phyloP scores from a whole-genome alignment of 805 yeast genomes.

The Candida insectorum region DNA sequence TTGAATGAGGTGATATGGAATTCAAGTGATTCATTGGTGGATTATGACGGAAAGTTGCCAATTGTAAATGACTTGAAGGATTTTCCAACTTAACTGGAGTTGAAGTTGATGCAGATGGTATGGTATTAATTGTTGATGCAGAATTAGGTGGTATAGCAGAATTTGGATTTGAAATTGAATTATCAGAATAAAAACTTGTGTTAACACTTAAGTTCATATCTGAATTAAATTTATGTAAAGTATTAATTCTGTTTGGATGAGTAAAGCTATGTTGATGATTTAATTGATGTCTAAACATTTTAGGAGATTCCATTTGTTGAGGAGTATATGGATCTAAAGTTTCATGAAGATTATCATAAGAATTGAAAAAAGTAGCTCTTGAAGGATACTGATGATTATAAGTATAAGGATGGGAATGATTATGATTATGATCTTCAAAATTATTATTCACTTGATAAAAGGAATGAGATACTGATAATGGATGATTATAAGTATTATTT shows the following conservation, averaged over 20 bases:
- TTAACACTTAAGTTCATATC: constrained; percentile 3
- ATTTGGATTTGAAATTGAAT: constrained; percentile 2
- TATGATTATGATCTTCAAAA: constrained; percentile 10
- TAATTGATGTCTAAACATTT: constrained; percentile 1
- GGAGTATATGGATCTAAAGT: neutral
- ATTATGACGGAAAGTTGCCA: constrained; percentile 7
- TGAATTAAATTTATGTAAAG: constrained; percentile 5
- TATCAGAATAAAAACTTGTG: constrained; percentile 4
- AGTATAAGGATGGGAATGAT: constrained; percentile 4
- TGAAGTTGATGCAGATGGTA: neutral
- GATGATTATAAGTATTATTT: constrained; percentile 1
- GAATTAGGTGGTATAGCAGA: neutral
- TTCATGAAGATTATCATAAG: constrained; percentile 5
- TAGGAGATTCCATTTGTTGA: neutral
- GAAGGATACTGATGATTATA: neutral
- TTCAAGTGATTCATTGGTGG: constrained; percentile 1
- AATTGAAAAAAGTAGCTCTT: constrained; percentile 5
- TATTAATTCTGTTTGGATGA: neutral
- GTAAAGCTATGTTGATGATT: neutral
- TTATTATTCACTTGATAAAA: constrained; percentile 6
- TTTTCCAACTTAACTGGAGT: constrained; percentile 3
- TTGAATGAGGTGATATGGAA: neutral
- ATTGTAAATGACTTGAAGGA: neutral
- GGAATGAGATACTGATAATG: constrained; percentile 2
- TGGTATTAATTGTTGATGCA: constrained; percentile 2